Conservation (phyloP, 495 filamentous ascomycete species). For the Xylaria scruposa region DNA sequence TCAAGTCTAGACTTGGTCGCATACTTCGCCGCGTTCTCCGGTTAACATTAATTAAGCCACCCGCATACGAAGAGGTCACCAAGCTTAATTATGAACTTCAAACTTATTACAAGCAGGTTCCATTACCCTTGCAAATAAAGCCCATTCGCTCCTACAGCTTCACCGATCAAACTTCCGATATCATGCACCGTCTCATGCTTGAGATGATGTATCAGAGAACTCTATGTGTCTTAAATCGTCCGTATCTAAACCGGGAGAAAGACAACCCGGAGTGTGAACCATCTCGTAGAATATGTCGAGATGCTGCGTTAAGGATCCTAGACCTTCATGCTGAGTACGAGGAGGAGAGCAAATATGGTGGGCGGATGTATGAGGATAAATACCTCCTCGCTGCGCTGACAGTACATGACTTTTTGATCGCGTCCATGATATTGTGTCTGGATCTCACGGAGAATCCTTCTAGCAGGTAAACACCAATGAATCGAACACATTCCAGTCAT, state of each 20-base stretch:
- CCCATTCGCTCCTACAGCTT: constrained; percentile 44
- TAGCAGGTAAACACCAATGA: constrained; percentile 30
- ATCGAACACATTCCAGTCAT: background rate
- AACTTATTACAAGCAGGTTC: constrained; percentile 39
- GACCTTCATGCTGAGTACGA: constrained; percentile 47
- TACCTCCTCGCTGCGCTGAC: constrained; percentile 48
- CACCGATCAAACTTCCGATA: constrained; percentile 42
- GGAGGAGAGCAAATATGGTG: constrained; percentile 45
- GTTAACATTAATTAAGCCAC: constrained; percentile 39
- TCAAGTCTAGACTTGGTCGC: constrained; percentile 49
- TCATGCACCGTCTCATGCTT: constrained; percentile 47
- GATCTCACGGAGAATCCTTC: constrained; percentile 45
- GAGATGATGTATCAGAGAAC: constrained; percentile 49
- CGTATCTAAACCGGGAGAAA: constrained; percentile 44
- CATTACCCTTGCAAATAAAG: constrained; percentile 37
- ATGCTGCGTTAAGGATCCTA: constrained; percentile 48
- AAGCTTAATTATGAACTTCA: constrained; percentile 47
- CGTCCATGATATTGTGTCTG: constrained; percentile 51
- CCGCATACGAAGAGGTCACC: constrained; percentile 43
- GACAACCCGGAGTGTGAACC: constrained; percentile 38
- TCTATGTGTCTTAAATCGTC: constrained; percentile 51
- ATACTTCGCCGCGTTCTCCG: constrained; percentile 48
- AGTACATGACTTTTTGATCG: constrained; percentile 52
- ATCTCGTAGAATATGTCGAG: constrained; percentile 48
- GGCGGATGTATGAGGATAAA: constrained; percentile 45